Evolutionary conservation across 345 rosid species (phyloP).

Genomic region (Pugionium cornutum): DNA sequence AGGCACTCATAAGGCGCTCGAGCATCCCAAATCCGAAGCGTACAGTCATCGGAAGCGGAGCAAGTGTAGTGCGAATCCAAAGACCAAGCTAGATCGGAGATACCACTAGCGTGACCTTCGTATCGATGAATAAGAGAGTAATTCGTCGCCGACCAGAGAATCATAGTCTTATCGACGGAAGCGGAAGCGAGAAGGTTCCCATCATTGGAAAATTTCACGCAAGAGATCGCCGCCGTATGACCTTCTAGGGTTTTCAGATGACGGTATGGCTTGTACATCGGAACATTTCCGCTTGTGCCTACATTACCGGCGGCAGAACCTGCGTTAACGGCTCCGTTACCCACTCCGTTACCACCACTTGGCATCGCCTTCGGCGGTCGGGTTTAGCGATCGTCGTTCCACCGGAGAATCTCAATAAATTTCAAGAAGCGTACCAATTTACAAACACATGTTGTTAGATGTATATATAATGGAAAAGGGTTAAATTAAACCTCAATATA

Average conservation of each 20-base stretch:
- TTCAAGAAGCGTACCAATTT: no score
- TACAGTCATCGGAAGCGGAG: constrained; percentile 89
- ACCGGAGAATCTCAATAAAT: no score
- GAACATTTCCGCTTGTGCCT: constrained; percentile 26
- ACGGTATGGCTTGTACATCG: constrained; percentile 63
- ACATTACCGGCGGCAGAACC: background rate
- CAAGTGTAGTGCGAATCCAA: constrained; percentile 93
- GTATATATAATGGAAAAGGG: no score
- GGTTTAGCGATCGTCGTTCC: no score
- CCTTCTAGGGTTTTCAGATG: constrained; percentile 59
- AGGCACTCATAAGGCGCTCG: constrained; percentile 83
- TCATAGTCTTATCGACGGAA: constrained; percentile 79
- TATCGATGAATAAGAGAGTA: constrained; percentile 62
- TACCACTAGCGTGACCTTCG: constrained; percentile 75
- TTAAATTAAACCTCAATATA: no score
- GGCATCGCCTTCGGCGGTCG: constrained; percentile 27
- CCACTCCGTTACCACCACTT: constrained; percentile 39
- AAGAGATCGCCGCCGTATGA: constrained; percentile 74
- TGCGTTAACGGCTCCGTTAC: constrained; percentile 26
- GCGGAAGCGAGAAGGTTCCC: constrained; percentile 85
- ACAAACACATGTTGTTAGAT: no score
- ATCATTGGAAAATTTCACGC: constrained; percentile 90
- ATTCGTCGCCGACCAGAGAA: constrained; percentile 68
- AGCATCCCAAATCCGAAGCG: constrained; percentile 96
- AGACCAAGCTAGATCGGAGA: constrained; percentile 94